Base-by-base conservation (phyloP, 1,139 yeast genomes). In the Protomyces macrosporus region DNA sequence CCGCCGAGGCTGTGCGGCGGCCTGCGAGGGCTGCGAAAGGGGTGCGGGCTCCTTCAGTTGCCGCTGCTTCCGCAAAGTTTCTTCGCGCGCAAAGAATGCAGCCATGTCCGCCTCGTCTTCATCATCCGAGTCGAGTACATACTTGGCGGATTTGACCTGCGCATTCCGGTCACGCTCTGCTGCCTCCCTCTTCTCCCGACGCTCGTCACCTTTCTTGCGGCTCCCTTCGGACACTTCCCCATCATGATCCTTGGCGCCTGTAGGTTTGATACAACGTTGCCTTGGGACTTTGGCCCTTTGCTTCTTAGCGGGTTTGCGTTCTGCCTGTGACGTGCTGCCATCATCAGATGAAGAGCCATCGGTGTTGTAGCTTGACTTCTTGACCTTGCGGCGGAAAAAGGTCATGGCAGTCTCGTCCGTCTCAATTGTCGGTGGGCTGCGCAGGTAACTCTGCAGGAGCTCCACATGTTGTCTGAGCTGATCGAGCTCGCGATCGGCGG, bases 91-190 rank as follows among this genome's bases (percentile, higher is more conserved):
- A 34, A 58, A 58, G 52, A 58, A 51, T n/a, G 63, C 58, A 32
- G 50, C 53, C 35, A 51, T 52, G 5, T 42, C 63, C 40, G 16
- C 63, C 23, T 60, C 63, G 23, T 60, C 58, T 33, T 65, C 67
- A 16, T 66, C 65, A 52, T 66, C 67, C 14, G 67, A 66, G 45
- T 66, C 66, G 36, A 52, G 54, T n/a, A 66, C 60, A 55, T 61
- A 66, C 37, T 61, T 65, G 10, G 65, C 51, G 33, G 61, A 53
- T 35, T 62, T 66, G 54, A 66, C 39, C 14, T 37, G 55, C 7
- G 45, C 53, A n/a, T 48, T 37, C 9, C 64, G 61, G 12, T 56
- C 48, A 33, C 45, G 45, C 34, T 53, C 61, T 42, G 45, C 45
- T n/a, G 67, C 51, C 34, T 54, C 40, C 4, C 60, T 50, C 55